These are phyloP conservation scores for Astraeus odoratus DNA, from an alignment of 768 basidiomycete genomes.

Conservation along the genomic window DNA sequence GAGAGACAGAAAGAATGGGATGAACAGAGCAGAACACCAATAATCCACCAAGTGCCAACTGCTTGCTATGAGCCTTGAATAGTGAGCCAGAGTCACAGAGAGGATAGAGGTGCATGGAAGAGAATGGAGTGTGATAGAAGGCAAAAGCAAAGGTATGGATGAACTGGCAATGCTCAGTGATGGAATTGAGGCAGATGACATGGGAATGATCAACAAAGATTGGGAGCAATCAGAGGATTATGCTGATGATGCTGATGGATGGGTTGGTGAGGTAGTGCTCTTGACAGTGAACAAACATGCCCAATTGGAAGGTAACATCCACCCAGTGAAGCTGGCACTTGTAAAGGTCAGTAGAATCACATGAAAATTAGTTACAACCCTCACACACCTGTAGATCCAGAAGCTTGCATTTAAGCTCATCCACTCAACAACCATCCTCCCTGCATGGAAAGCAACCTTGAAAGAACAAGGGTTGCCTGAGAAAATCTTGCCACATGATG, in stretches of 20 bases:
- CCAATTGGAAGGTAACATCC: slow-evolving; percentile 6
- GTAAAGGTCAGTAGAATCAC: slow-evolving; percentile 1
- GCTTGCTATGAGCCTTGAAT: too few relatives aligned
- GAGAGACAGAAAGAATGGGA: too few relatives aligned
- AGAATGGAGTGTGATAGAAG: too few relatives aligned
- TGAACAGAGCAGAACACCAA: too few relatives aligned
- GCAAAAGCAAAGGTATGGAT: too few relatives aligned
- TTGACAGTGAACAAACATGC: slow-evolving; percentile 10
- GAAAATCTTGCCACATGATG: slow-evolving; percentile 15
- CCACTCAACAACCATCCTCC: slow-evolving; percentile 15
- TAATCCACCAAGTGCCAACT: too few relatives aligned
- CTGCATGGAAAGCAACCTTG: slow-evolving; percentile 10
- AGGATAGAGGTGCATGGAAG: too few relatives aligned
- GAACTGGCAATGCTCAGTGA: too few relatives aligned
- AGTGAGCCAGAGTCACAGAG: too few relatives aligned
- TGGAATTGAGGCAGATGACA: background rate
- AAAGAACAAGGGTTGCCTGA: background rate
- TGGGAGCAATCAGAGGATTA: background rate
- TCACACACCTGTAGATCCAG: slow-evolving; percentile 9
- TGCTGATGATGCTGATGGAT: slow-evolving; percentile 9
- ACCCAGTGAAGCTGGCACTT: background rate
- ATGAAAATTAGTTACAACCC: background rate
- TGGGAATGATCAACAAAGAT: background rate
- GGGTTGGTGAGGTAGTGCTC: slow-evolving; percentile 13
- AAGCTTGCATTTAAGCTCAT: slow-evolving; percentile 18